Base-by-base conservation (phyloP, 2,329 filamentous ascomycete genomes). In the Phaeosphaeria sp. region DNA sequence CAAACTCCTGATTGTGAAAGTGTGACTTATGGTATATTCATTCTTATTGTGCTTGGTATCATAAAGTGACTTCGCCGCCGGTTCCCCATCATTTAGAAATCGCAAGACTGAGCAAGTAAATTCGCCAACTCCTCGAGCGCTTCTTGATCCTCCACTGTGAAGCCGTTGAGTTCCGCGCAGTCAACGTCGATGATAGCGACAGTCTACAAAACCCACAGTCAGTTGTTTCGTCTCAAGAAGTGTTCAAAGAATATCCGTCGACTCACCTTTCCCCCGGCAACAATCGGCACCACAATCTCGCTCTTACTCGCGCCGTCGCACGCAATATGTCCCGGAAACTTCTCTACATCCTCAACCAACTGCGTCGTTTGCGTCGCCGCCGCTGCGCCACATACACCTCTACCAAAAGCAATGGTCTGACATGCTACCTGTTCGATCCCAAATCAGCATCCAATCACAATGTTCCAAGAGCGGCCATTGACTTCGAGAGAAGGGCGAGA, bases 111-210 rank as follows among this genome's bases (percentile, higher is more conserved):
- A 1, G 74, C 73, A 46, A 78, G 55, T 20, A 77, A 43, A 36
- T 60, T 47, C 2, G 76, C 76, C 68, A 94, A 76, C 67, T 85
- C 79, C 76, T 94, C 90, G 57, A 95, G 75, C 64, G 85, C 85
- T 59, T 72, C 75, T 76, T 83, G 82, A 74, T 95, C 91, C 45
- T 88, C 83, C 57, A 86, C 82, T 64, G 91, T 87, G 64, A 93
- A 93, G 0, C 91, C 90, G 15, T 84, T 77, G 51, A 84, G 64
- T 36, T 84, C 86, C 1, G 88, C 86, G 71, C 91, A 94, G 75
- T 95, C 91, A 22, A 94, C 82, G 69, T 95, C 91, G 58, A 95
- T 91, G 62, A 94, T 91, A 2, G 87, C 91, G 21, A 91, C 87
- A 6, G 90, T 30, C 45, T 48, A 20, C 8, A 30, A 6, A 33